A percentile compares a stretch with the other conserved stretches of the same genome.
Evolutionary conservation across 108 stramenopile genomes (phyloP).

Genomic region (Chaetoceros muelleri): DNA sequence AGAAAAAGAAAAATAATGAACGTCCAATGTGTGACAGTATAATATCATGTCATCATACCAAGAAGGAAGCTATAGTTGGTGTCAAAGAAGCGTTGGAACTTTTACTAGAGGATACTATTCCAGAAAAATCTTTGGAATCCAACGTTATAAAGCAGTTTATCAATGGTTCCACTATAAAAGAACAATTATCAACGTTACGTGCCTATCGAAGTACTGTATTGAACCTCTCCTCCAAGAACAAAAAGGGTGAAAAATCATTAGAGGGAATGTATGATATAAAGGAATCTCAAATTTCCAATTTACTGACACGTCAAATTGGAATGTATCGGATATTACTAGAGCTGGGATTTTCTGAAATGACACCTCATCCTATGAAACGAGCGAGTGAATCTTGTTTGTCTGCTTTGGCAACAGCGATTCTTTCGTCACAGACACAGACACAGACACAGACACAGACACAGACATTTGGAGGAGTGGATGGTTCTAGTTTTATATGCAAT

Average conservation of each 20-base stretch:
- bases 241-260: not conserved
- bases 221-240: not conserved
- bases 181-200: constrained; percentile 19
- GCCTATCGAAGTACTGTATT: constrained; percentile 7
- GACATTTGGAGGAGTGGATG: not conserved
- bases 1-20: too few relatives aligned
- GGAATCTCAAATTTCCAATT: not conserved
- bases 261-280: too few relatives aligned
- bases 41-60: too few relatives aligned
- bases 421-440: constrained; percentile 1
- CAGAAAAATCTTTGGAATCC: not conserved
- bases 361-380: constrained; percentile 31
- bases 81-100: constrained; percentile 3
- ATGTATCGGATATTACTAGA: constrained; percentile 42
- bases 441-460: not conserved
- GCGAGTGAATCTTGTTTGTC: constrained; percentile 27
- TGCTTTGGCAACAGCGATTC: constrained; percentile 1
- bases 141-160: not conserved
- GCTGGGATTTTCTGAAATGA: constrained; percentile 24
- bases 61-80: too few relatives aligned
- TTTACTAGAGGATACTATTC: not conserved
- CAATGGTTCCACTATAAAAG: constrained; percentile 4
- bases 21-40: too few relatives aligned
- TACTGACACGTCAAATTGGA: not conserved
- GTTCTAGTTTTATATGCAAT: too few relatives aligned